Evolutionary conservation across 331 rosid genomes (phyloP), one percentile per base, ranked within the genome.

Genomic region (Rhamnella rubrinervis): DNA sequence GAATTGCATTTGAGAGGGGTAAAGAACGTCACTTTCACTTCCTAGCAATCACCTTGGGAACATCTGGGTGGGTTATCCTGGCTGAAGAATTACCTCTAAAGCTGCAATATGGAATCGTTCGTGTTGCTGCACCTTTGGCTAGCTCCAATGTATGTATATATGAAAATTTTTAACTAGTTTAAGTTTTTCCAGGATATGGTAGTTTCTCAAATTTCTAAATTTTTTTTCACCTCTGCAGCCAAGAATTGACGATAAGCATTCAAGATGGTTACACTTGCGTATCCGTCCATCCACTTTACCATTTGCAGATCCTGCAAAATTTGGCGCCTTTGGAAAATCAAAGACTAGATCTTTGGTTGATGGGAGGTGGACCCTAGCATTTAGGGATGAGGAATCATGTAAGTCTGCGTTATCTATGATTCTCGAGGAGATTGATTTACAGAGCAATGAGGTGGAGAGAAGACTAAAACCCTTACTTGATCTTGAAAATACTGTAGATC

Each of bases 281-380:
- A 90, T 92, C 72, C 86, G 96, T 49, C 98, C 92, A 62, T 86
- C 93, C 14, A 79, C 87, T 55, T 75, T 88, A 74, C 97, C 96
- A 7, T 71, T 74, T 74, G 47, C 79, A 67, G 90, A 88, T 73
- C 88, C 93, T 55, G 64, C 78, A 62, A 86, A 82, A 80, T 76
- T 75, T 31, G 80, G 70, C 47, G 66, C 84, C 26, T 28, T 56
- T 0, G 65, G 72, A 52, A 88, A 85, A 73, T 47, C 63, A n/a
- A 88, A 82, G 82, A 50, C 87, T 0, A 90, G 79, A 81, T 80
- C 88, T 75, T 83, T 90, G 78, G 89, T 92, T 13, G 98, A 92
- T 71, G 98, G 98, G 58, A 85, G 96, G 82, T 92, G 98, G 97
- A 92, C 92, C 38, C 71, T 92, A 73, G 98, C 97, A 1, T 92